phyloP scores from a whole-genome alignment of 352 stramenopile genomes.

The Globisporangium barbulae region DNA sequence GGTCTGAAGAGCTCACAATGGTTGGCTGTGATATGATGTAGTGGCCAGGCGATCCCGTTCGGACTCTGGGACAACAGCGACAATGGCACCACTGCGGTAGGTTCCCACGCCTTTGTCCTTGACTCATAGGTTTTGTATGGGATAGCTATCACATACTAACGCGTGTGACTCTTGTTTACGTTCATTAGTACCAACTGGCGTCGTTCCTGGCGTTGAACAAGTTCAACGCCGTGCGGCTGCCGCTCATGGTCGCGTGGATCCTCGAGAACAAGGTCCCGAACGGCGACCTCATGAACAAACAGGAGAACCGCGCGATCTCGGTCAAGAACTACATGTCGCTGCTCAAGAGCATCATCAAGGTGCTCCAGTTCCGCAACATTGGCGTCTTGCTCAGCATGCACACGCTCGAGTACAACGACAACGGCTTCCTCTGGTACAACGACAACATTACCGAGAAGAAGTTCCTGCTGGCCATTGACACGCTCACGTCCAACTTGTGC shows the following conservation, averaged over 20 bases:
- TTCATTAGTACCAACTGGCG: slow-evolving; percentile 54
- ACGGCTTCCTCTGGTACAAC: slow-evolving; percentile 46
- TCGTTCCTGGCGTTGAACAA: slow-evolving; percentile 69
- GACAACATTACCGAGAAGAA: slow-evolving; percentile 33
- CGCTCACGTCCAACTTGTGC: slow-evolving; percentile 27
- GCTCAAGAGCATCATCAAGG: slow-evolving; percentile 48
- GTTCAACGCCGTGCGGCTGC: slow-evolving; percentile 75
- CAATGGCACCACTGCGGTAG: slow-evolving; percentile 63
- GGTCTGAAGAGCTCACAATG: neutral
- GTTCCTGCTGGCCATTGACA: slow-evolving; percentile 30
- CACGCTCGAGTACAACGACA: slow-evolving; percentile 43
- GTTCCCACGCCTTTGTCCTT: slow-evolving; percentile 7
- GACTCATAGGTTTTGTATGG: too few relatives aligned
- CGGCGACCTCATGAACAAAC: slow-evolving; percentile 38
- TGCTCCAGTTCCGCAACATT: slow-evolving; percentile 55
- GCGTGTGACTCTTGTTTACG: neutral
- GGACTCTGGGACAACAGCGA: slow-evolving; percentile 67
- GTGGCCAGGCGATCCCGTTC: slow-evolving; percentile 56
- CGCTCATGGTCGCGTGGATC: slow-evolving; percentile 57
- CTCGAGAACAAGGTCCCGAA: slow-evolving; percentile 56
- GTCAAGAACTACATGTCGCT: slow-evolving; percentile 47
- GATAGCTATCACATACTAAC: neutral
- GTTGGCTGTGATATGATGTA: slow-evolving; percentile 7
- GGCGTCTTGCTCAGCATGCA: slow-evolving; percentile 60
- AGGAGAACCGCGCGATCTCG: slow-evolving; percentile 61